Percentiles rank a stretch among this genome's conserved stretches.
Conservation (phyloP, 2,329 filamentous ascomycete species). For the Stachybotrys chartarum region DNA sequence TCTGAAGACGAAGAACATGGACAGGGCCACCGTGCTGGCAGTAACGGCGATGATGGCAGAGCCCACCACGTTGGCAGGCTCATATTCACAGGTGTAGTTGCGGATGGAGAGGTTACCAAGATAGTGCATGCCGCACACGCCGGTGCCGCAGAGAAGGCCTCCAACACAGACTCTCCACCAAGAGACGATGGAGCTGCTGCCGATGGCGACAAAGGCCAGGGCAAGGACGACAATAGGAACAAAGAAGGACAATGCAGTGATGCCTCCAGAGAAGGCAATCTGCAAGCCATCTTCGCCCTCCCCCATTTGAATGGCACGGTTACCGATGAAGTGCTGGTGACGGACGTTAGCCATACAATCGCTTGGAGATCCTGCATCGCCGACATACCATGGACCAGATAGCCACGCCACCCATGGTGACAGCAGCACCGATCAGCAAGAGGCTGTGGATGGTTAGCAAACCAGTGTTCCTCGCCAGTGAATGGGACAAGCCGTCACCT, state of each 20-base stretch:
- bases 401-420: constrained; percentile 67
- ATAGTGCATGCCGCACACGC: constrained; percentile 83
- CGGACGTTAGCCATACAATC: not conserved
- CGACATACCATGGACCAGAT: constrained; percentile 61
- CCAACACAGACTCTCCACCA: constrained; percentile 54
- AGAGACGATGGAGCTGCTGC: constrained; percentile 48
- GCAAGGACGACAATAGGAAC: constrained; percentile 70
- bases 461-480: not conserved
- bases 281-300: constrained; percentile 56
- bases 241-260: constrained; percentile 72
- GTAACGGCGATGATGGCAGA: constrained; percentile 65
- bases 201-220: constrained; percentile 64
- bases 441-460: constrained; percentile 33
- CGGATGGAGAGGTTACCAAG: constrained; percentile 75
- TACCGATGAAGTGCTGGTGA: constrained; percentile 55
- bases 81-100: constrained; percentile 66
- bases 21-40: constrained; percentile 62
- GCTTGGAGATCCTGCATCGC: not conserved
- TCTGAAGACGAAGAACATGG: constrained; percentile 71
- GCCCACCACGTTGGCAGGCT: constrained; percentile 52
- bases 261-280: constrained; percentile 64
- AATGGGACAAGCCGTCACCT: constrained; percentile 21
- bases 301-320: constrained; percentile 67
- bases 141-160: constrained; percentile 63
- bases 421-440: constrained; percentile 54